Conservation (phyloP, 148 eudicot species). For the Drosera capensis region DNA sequence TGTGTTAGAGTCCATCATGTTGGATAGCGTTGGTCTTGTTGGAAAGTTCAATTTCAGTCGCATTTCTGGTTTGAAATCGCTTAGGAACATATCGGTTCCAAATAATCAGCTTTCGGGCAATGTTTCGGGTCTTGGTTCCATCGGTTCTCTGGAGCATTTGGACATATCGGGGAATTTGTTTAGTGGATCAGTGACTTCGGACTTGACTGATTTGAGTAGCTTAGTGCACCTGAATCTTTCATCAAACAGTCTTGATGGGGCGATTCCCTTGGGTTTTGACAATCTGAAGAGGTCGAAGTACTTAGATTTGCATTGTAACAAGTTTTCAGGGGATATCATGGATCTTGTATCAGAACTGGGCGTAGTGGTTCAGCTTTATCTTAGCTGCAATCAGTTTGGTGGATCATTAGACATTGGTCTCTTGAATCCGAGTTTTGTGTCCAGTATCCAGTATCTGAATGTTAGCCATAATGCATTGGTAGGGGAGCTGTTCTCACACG, state of each 20-base stretch:
- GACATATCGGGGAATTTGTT: conserved; percentile 47
- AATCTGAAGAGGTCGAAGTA: conserved; percentile 23
- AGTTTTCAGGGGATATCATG: conserved; percentile 42
- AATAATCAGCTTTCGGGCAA: conserved; percentile 36
- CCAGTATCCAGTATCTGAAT: conserved; percentile 36
- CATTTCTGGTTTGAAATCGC: conserved; percentile 27
- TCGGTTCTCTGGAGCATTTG: conserved; percentile 32
- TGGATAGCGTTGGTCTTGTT: conserved; percentile 28
- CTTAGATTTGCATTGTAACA: conserved; percentile 44
- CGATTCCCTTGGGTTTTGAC: conserved; percentile 30
- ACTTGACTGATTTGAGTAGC: conserved; percentile 18
- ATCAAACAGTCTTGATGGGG: conserved; percentile 27
- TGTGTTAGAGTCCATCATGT: conserved; percentile 31
- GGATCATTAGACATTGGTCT: conserved; percentile 47
- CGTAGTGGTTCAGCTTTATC: conserved; percentile 29
- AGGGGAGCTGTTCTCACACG: conserved; percentile 56
- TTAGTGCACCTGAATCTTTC: conserved; percentile 41
- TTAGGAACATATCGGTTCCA: conserved; percentile 37
- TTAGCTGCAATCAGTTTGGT: conserved; percentile 33
- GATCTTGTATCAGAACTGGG: conserved; percentile 25
- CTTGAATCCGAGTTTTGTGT: conserved; percentile 31
- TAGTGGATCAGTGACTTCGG: conserved; percentile 26
- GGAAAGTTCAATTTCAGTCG: conserved; percentile 34
- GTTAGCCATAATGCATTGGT: conserved; percentile 42
- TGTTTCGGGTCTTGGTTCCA: conserved; percentile 19